Conservation (phyloP, 306 rosid species). For the Prunus salicina region DNA sequence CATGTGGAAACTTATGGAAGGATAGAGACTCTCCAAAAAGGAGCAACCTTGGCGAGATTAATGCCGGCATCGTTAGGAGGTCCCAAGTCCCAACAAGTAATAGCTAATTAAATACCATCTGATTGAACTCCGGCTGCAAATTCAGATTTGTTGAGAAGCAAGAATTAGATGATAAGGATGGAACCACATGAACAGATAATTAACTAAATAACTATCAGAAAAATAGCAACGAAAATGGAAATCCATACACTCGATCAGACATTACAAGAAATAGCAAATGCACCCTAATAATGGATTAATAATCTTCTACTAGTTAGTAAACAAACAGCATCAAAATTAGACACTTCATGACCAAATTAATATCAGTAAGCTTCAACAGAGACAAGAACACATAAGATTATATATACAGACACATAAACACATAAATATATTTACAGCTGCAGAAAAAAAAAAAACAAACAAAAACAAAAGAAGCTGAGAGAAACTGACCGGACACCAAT, state of each 20-base stretch:
- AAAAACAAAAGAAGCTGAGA: neutral
- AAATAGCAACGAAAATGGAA: neutral
- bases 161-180: neutral
- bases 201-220: neutral
- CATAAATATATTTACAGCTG: neutral
- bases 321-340: neutral
- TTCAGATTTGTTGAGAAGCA: neutral
- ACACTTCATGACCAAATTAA: neutral
- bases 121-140: slow-evolving; percentile 12
- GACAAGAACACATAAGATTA: too few relatives aligned
- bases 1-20: slow-evolving; percentile 44
- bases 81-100: neutral
- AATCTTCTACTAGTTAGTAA: neutral
- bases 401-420: too few relatives aligned
- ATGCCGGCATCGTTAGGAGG: slow-evolving; percentile 54
- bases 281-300: neutral
- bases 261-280: neutral
- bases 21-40: slow-evolving; percentile 59
- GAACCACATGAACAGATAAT: neutral
- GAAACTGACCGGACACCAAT: neutral
- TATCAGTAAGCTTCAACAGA: neutral
- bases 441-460: too few relatives aligned
- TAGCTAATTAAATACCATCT: neutral
- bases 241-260: too few relatives aligned
- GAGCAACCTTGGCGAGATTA: slow-evolving; percentile 53